Evolutionary conservation across 2,329 filamentous ascomycete genomes (phyloP).

Genomic region (Penicillium sp.): DNA sequence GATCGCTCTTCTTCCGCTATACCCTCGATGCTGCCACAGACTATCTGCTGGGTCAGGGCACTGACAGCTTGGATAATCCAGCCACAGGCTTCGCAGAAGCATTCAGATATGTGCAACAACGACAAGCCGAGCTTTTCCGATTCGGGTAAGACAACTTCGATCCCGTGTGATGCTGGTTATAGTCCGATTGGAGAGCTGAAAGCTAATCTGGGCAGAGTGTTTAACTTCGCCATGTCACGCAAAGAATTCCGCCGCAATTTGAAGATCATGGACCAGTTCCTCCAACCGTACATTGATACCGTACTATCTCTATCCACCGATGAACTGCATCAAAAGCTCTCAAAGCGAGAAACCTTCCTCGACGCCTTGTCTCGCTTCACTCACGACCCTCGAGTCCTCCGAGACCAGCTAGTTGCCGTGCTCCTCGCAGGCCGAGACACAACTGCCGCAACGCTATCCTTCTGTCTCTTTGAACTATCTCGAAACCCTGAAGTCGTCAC

Average conservation of each 20-base stretch:
- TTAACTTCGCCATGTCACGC: constrained; percentile 60
- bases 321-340: constrained; percentile 65
- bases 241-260: constrained; percentile 60
- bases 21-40: constrained; percentile 81
- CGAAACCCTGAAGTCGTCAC: constrained; percentile 61
- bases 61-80: constrained; percentile 57
- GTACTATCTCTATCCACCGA: constrained; percentile 63
- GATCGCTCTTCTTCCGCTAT: constrained; percentile 73
- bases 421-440: constrained; percentile 80
- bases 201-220: constrained; percentile 44
- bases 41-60: constrained; percentile 73
- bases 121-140: constrained; percentile 64
- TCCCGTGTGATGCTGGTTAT: not conserved
- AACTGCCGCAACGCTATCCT: constrained; percentile 74
- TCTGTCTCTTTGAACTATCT: constrained; percentile 76
- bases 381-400: constrained; percentile 58
- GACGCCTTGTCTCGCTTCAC: constrained; percentile 80
- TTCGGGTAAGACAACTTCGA: constrained; percentile 47
- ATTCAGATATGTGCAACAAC: constrained; percentile 71
- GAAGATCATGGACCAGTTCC: constrained; percentile 66
- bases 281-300: constrained; percentile 70
- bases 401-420: constrained; percentile 77
- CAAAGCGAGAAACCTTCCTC: constrained; percentile 76
- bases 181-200: not conserved
- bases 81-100: constrained; percentile 70